phyloP scores from a whole-genome alignment of 306 rosid species.

The Pyrus bretschneideri region DNA sequence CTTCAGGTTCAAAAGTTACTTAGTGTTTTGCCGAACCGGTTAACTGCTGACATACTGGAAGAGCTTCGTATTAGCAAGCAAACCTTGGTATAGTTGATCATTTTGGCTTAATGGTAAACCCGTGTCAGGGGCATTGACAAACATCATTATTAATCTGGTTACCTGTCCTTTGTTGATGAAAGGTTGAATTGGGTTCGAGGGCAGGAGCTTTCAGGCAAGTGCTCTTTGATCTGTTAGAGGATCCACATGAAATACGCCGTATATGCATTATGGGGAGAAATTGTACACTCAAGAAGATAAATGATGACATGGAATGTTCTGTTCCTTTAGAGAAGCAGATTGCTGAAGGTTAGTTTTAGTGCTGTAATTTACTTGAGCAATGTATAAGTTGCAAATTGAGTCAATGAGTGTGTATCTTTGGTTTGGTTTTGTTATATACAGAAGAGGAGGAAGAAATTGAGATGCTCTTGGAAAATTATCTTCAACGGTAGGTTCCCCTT shows the following conservation, averaged over 20 bases:
- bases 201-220: conserved; percentile 95
- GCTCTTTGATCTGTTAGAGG: conserved; percentile 94
- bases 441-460: conserved; percentile 99
- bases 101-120: conserved; percentile 4
- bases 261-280: conserved; percentile 91
- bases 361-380: conserved; percentile 4
- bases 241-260: conserved; percentile 76
- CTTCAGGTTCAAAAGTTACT: conserved; percentile 78
- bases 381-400: conserved; percentile 4
- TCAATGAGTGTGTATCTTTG: conserved; percentile 4
- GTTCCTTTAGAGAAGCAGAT: conserved; percentile 74
- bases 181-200: conserved; percentile 96
- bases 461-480: conserved; percentile 98
- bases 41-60: conserved; percentile 85
- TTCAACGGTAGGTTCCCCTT: conserved; percentile 56
- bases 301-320: conserved; percentile 55
- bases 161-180: conserved; percentile 11
- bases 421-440: conserved; percentile 35
- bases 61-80: conserved; percentile 98
- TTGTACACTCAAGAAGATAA: conserved; percentile 58
- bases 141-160: not conserved
- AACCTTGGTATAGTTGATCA: conserved; percentile 54
- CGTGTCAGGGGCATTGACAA: conserved; percentile 3
- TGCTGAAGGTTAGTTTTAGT: conserved; percentile 64
- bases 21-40: conserved; percentile 76